These are phyloP conservation scores for Spizellomyces punctatus DNA, from an alignment of 192 early-diverging fungal species.

Conservation along the genomic window DNA sequence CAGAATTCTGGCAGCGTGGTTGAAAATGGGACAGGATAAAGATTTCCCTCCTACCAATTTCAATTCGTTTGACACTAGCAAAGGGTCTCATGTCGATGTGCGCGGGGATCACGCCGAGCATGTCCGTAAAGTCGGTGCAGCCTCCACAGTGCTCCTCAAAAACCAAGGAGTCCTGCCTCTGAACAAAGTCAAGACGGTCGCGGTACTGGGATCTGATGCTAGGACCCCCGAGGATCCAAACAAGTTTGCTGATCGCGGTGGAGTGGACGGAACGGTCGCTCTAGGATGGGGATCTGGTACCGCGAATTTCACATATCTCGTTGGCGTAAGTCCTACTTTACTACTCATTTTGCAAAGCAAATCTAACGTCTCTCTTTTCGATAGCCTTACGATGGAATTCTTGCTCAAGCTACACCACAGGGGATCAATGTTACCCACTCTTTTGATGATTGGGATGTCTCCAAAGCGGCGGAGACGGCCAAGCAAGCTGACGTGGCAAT, in stretches of 20 bases:
- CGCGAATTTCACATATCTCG: conserved; percentile 49
- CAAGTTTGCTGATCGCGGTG: conserved; percentile 30
- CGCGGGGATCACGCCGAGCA: conserved; percentile 41
- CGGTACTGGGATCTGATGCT: conserved; percentile 48
- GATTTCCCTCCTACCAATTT: conserved; percentile 45
- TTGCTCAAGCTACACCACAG: not conserved
- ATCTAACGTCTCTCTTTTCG: not conserved
- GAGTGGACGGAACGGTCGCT: conserved; percentile 41
- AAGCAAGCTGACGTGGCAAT: conserved; percentile 46
- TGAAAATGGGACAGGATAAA: conserved; percentile 43
- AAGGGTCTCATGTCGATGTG: conserved; percentile 35
- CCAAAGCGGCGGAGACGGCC: conserved; percentile 16
- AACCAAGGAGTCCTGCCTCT: conserved; percentile 47
- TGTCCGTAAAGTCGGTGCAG: conserved; percentile 51
- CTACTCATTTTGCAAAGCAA: conserved; percentile 7
- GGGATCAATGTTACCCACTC: conserved; percentile 8
- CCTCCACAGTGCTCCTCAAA: conserved; percentile 51
- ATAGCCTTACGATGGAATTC: conserved; percentile 41
- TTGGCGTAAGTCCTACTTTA: conserved; percentile 33
- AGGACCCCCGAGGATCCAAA: conserved; percentile 29
- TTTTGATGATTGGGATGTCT: conserved; percentile 26
- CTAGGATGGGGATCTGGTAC: conserved; percentile 59
- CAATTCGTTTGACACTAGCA: conserved; percentile 34
- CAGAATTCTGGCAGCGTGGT: conserved; percentile 50
- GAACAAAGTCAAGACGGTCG: conserved; percentile 31